Conservation (phyloP, 2,329 filamentous ascomycete species). For the Cryphonectria japonica region DNA sequence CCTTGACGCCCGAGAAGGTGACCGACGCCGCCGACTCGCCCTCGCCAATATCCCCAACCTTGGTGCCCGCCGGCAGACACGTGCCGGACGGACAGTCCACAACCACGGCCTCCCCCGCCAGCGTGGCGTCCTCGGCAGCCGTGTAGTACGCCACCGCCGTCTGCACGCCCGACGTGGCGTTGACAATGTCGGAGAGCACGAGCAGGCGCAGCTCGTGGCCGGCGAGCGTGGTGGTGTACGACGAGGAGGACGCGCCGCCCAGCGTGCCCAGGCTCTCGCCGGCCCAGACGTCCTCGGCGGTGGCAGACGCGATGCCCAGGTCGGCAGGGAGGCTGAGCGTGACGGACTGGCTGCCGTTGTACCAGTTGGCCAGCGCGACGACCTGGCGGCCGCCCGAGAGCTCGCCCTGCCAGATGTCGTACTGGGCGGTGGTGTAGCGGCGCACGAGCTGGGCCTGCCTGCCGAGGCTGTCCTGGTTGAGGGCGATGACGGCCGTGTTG, state of each 20-base stretch:
- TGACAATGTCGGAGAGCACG: slow-evolving; percentile 42
- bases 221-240: slow-evolving; percentile 39
- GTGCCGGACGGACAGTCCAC: slow-evolving; percentile 41
- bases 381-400: slow-evolving; percentile 49
- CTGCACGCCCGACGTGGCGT: slow-evolving; percentile 26
- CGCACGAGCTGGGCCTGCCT: slow-evolving; percentile 54
- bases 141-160: slow-evolving; percentile 43
- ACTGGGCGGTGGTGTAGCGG: slow-evolving; percentile 52
- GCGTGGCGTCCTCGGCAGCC: slow-evolving; percentile 41
- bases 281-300: slow-evolving; percentile 46
- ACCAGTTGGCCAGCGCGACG: slow-evolving; percentile 55
- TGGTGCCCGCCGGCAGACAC: slow-evolving; percentile 49
- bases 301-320: slow-evolving; percentile 45
- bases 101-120: slow-evolving; percentile 41
- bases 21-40: slow-evolving; percentile 37
- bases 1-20: slow-evolving; percentile 41
- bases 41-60: slow-evolving; percentile 44
- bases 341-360: slow-evolving; percentile 46
- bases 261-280: slow-evolving; percentile 40
- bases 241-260: slow-evolving; percentile 22
- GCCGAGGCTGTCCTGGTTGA: slow-evolving; percentile 60
- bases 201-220: slow-evolving; percentile 47
- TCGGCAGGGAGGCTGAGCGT: slow-evolving; percentile 46
- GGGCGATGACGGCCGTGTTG: slow-evolving; percentile 59
- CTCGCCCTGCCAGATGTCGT: slow-evolving; percentile 55